Base-by-base conservation (phyloP, 345 rosid species). In the Chamaenerion angustifolium region DNA sequence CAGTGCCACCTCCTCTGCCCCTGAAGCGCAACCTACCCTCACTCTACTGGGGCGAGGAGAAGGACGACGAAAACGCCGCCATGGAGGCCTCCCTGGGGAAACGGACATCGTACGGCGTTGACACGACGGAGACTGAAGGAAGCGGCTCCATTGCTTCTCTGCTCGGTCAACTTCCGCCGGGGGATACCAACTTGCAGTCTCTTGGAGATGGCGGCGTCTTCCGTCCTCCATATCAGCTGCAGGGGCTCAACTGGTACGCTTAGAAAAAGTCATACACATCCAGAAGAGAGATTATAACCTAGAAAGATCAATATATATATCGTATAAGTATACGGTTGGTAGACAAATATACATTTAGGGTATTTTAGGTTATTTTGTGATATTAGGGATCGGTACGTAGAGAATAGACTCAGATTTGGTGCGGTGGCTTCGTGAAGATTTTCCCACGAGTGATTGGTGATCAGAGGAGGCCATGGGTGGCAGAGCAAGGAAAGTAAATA, bases 221-320 rank as follows among this genome's bases (percentile, higher is more conserved):
- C 54, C 69, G 86, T 62, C 77, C 78, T 46, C 68, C 81, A 18
- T 78, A 68, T 57, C 90, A 82, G 54, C 63, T 77, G 46, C 43
- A 81, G 6, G 89, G 88, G 48, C 59, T 85, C 59, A 89, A 82
- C 68, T 85, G 97, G 95, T 80, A 69, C 64, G 55, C 86, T 51
- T 84, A 71, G 50, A 59, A 45, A 43, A 31, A 46, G 6, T 31
- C 47, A 41, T 23, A 56, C 37, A 23, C 12, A 43, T 40, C 23
- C 12, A 40, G 7, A 14, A 21, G 25, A 21, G 25, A 21, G 2
- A 21, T 2, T 16, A 9, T 16, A 14, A 23, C 25, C 40, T 37
- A 52, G 45, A 37, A 41, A 18, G 2, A 16, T 16, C 25, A 21
- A 18, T 7, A 12, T 15, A 48, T 10, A 12, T 23, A 14, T 25